phyloP scores from a whole-genome alignment of 495 filamentous ascomycete species.

The Aspergillus heteromorphus region DNA sequence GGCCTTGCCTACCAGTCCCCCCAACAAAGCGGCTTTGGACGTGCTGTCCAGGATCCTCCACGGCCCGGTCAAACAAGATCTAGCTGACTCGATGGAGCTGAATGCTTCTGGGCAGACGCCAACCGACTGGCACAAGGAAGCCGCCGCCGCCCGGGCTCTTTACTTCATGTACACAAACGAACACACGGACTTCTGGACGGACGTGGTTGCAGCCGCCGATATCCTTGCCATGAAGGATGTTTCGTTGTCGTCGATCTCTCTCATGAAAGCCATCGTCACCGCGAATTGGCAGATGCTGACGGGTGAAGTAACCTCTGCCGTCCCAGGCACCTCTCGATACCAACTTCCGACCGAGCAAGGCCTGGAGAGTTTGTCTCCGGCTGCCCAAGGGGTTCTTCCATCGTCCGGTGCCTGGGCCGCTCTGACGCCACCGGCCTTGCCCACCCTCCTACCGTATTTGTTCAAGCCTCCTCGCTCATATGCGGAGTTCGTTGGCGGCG shows the following conservation, averaged over 20 bases:
- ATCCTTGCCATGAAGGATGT: constrained; percentile 54
- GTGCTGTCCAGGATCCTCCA: constrained; percentile 52
- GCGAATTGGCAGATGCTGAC: constrained; percentile 49
- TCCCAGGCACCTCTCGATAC: constrained; percentile 28
- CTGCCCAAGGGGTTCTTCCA: constrained; percentile 36
- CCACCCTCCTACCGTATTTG: constrained; percentile 52
- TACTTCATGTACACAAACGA: constrained; percentile 52
- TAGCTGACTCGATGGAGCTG: constrained; percentile 26
- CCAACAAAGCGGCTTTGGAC: constrained; percentile 49
- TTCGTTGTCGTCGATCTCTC: constrained; percentile 49
- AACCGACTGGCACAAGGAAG: constrained; percentile 40
- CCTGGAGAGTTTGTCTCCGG: constrained; percentile 32
- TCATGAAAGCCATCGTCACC: constrained; percentile 49
- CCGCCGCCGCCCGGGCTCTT: constrained; percentile 50
- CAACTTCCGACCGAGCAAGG: constrained; percentile 38
- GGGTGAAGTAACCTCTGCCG: constrained; percentile 12
- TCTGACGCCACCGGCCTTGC: constrained; percentile 47
- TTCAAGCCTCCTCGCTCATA: constrained; percentile 55
- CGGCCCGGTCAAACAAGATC: constrained; percentile 35
- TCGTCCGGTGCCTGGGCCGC: constrained; percentile 46
- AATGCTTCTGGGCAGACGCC: constrained; percentile 31
- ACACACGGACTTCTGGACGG: constrained; percentile 45
- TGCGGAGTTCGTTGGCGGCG: constrained; percentile 53
- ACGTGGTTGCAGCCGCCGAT: constrained; percentile 50
- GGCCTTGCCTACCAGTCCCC: constrained; percentile 43